phyloP scores from a whole-genome alignment of 2,329 filamentous ascomycete genomes.

The Xylariales sp. region DNA sequence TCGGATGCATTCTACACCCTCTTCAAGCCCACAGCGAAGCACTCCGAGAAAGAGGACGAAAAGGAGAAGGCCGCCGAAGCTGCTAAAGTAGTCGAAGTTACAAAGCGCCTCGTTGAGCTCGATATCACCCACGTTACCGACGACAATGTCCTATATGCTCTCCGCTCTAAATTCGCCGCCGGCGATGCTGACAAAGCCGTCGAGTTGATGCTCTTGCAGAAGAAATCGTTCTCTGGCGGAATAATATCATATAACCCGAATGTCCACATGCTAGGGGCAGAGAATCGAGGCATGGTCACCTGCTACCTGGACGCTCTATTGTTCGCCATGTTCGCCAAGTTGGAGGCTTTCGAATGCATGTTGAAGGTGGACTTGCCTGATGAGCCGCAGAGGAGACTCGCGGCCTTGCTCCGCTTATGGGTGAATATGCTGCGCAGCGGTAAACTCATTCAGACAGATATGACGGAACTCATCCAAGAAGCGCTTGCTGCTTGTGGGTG shows the following conservation, averaged over 20 bases:
- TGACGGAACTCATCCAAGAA: slow-evolving; percentile 80
- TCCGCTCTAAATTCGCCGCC: slow-evolving; percentile 59
- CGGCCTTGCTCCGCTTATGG: slow-evolving; percentile 79
- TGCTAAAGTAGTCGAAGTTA: slow-evolving; percentile 32
- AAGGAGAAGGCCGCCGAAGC: slow-evolving; percentile 44
- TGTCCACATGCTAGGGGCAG: slow-evolving; percentile 73
- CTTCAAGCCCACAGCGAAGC: slow-evolving; percentile 59
- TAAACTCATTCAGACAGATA: slow-evolving; percentile 77
- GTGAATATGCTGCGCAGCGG: slow-evolving; percentile 88
- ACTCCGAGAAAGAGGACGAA: slow-evolving; percentile 40
- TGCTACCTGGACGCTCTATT: slow-evolving; percentile 90
- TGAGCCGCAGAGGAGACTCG: slow-evolving; percentile 65
- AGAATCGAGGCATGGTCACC: slow-evolving; percentile 82
- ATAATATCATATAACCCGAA: slow-evolving; percentile 70
- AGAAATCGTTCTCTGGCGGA: slow-evolving; percentile 76
- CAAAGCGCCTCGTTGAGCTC: slow-evolving; percentile 28
- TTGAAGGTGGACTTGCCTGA: slow-evolving; percentile 78
- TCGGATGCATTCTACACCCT: slow-evolving; percentile 58
- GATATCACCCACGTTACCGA: slow-evolving; percentile 42
- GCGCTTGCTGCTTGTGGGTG: slow-evolving; percentile 82
- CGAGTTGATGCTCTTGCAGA: slow-evolving; percentile 71
- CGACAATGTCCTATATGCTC: slow-evolving; percentile 54
- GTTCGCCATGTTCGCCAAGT: slow-evolving; percentile 91
- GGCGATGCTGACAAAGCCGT: slow-evolving; percentile 71
- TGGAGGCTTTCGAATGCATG: slow-evolving; percentile 91